A percentile compares a stretch with the other conserved stretches of the same genome.
Evolutionary conservation across 2,329 filamentous ascomycete genomes (phyloP).

Genomic region (Aphanoascus verrucosus): DNA sequence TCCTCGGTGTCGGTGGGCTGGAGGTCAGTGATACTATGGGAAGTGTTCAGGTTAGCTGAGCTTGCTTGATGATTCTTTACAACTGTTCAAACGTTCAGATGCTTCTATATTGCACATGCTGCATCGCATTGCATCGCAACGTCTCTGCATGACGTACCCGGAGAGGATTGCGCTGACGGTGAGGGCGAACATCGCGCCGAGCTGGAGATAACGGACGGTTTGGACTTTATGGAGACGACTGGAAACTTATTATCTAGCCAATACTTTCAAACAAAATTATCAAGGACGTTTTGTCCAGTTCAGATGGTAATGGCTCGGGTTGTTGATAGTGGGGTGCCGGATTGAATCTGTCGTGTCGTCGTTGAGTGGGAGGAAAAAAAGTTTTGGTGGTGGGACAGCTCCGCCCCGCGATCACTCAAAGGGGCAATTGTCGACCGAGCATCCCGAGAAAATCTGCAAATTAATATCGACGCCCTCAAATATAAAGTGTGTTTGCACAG

Average conservation of each 20-base stretch:
- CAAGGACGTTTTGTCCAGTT: not conserved
- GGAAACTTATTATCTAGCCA: too few relatives aligned
- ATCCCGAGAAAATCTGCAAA: too few relatives aligned
- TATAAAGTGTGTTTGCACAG: too few relatives aligned
- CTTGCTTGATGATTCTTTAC: too few relatives aligned
- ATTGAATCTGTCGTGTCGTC: too few relatives aligned
- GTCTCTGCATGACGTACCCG: not conserved
- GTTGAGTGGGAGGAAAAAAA: not conserved
- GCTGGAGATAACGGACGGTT: not conserved
- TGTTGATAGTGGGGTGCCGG: not conserved
- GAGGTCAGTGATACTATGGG: slow-evolving; percentile 71
- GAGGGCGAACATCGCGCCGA: slow-evolving; percentile 7
- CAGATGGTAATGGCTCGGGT: not conserved
- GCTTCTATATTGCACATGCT: too few relatives aligned
- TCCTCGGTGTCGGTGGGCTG: slow-evolving; percentile 72
- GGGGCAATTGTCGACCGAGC: too few relatives aligned
- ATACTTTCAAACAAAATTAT: too few relatives aligned
- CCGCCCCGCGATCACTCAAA: too few relatives aligned
- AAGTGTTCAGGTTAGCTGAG: not conserved
- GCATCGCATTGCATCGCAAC: not conserved
- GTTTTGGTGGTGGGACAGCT: not conserved
- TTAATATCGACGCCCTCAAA: too few relatives aligned
- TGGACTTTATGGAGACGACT: not conserved
- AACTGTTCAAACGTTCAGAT: too few relatives aligned
- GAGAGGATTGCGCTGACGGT: slow-evolving; percentile 3